Percentiles rank a stretch among this genome's conserved stretches.
Evolutionary conservation across 768 basidiomycete species (phyloP).

Genomic region (Asterophora parasitica): DNA sequence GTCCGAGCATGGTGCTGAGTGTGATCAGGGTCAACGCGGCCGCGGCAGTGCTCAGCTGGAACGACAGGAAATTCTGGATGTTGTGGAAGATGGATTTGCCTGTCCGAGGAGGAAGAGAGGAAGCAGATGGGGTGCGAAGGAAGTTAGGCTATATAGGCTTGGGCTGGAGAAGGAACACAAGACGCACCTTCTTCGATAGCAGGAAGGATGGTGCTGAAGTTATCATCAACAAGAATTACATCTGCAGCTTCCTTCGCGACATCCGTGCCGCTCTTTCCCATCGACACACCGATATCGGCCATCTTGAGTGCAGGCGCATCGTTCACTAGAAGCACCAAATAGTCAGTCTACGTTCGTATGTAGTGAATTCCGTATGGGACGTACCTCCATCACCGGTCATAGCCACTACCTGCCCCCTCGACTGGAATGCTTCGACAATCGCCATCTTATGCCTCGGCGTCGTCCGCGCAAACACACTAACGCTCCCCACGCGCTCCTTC

Average conservation of each 20-base stretch:
- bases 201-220: conserved; percentile 90
- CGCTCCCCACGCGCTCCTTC: conserved; percentile 71
- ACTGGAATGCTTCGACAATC: conserved; percentile 91
- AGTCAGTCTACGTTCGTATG: conserved; percentile 4
- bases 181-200: conserved; percentile 81
- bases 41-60: conserved; percentile 97
- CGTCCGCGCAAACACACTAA: conserved; percentile 91
- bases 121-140: not conserved
- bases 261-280: conserved; percentile 98
- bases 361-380: conserved; percentile 19
- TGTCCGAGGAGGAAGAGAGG: conserved; percentile 21
- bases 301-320: conserved; percentile 96
- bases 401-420: conserved; percentile 84
- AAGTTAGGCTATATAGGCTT: not conserved
- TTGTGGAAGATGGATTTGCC: conserved; percentile 99
- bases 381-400: conserved; percentile 97
- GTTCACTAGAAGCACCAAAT: conserved; percentile 52
- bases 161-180: not conserved
- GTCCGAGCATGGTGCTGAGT: conserved; percentile 82
- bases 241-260: conserved; percentile 98
- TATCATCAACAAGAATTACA: conserved; percentile 95
- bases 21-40: conserved; percentile 95
- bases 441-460: conserved; percentile 98
- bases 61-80: conserved; percentile 95
- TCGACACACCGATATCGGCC: conserved; percentile 97